Percentiles rank a stretch among this genome's conserved stretches.
phyloP scores from a whole-genome alignment of 2,329 filamentous ascomycete genomes.

The Hypoxylon sp. region DNA sequence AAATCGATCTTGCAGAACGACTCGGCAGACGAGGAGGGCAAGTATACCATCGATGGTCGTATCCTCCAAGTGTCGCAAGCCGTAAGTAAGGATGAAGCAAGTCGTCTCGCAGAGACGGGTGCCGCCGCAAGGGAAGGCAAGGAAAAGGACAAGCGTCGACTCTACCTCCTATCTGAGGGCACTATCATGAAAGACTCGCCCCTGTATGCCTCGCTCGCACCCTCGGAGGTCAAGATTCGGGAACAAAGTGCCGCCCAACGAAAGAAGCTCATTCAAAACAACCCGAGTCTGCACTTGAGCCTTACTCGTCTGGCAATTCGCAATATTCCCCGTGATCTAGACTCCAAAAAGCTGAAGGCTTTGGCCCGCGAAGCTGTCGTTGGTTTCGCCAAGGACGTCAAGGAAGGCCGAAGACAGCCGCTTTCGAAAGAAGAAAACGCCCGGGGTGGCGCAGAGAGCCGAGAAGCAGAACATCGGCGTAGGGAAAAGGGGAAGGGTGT shows the following conservation, averaged over 20 bases:
- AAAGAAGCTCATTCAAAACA: constrained; percentile 88
- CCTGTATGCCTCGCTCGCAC: constrained; percentile 77
- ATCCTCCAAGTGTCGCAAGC: constrained; percentile 85
- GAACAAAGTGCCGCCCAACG: constrained; percentile 88
- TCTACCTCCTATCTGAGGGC: constrained; percentile 89
- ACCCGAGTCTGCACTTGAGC: constrained; percentile 87
- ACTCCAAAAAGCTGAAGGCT: constrained; percentile 87
- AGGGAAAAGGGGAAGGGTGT: constrained; percentile 85
- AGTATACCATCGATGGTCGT: constrained; percentile 90
- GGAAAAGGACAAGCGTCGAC: constrained; percentile 86
- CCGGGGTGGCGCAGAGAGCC: constrained; percentile 81
- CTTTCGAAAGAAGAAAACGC: constrained; percentile 89
- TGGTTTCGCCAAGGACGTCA: constrained; percentile 91
- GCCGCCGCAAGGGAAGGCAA: constrained; percentile 67
- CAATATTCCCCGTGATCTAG: constrained; percentile 85
- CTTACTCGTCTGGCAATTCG: constrained; percentile 89
- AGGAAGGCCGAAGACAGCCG: constrained; percentile 74
- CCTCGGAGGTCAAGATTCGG: constrained; percentile 84
- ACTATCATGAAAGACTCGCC: constrained; percentile 79
- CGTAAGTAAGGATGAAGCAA: constrained; percentile 83
- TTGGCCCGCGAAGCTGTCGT: constrained; percentile 92
- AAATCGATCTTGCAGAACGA: constrained; percentile 91
- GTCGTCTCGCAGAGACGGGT: constrained; percentile 75
- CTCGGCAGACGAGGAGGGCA: constrained; percentile 78
- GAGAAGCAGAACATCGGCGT: constrained; percentile 78